phyloP scores from a whole-genome alignment of 208 protist species.

The Angomonas deanei region DNA sequence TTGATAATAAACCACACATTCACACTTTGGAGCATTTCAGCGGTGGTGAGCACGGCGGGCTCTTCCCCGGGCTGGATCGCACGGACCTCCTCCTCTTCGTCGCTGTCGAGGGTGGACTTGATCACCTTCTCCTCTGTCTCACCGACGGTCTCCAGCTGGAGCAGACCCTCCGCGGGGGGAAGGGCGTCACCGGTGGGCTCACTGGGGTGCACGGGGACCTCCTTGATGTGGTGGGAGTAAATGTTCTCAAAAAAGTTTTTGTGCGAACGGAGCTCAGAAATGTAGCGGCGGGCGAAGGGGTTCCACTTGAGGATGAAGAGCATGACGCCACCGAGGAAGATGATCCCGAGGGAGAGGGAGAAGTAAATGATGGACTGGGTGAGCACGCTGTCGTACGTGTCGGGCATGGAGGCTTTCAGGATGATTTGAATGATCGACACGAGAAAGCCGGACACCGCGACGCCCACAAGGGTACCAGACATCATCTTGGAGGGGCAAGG shows the following conservation, averaged over 20 bases:
- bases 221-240: slow-evolving; percentile 18
- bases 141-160: neutral
- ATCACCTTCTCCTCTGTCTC: neutral
- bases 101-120: slow-evolving; percentile 30
- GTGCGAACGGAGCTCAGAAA: slow-evolving; percentile 64
- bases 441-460: slow-evolving; percentile 45
- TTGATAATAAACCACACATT: slow-evolving; percentile 58
- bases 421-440: slow-evolving; percentile 71
- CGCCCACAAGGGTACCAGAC: slow-evolving; percentile 67
- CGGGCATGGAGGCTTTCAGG: slow-evolving; percentile 55
- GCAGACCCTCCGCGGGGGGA: neutral
- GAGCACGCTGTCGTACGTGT: slow-evolving; percentile 36
- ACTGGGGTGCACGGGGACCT: neutral
- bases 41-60: slow-evolving; percentile 27
- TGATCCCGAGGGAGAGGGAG: slow-evolving; percentile 51
- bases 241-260: slow-evolving; percentile 38
- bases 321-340: slow-evolving; percentile 36
- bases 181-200: neutral
- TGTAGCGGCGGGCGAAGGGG: slow-evolving; percentile 52
- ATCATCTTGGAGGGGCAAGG: slow-evolving; percentile 63
- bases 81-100: neutral
- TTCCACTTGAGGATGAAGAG: slow-evolving; percentile 46
- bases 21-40: slow-evolving; percentile 57
- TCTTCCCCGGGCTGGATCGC: neutral
- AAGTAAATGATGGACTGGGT: slow-evolving; percentile 78